Base-by-base conservation (phyloP, 805 yeast genomes). In the Lachancea thermotolerans region DNA sequence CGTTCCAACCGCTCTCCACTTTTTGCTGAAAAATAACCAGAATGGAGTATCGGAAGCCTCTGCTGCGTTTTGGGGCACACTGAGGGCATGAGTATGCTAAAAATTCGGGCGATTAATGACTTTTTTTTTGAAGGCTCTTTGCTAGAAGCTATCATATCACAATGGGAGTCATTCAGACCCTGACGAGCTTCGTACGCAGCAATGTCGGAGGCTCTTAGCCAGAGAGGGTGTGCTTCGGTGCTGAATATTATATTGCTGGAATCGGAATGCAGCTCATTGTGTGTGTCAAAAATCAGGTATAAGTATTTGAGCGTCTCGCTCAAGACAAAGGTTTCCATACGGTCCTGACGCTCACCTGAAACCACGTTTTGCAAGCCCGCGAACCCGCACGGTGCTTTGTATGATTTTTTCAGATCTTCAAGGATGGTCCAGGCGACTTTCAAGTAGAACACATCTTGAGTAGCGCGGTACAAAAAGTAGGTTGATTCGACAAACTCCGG, bases 401-500 rank as follows among this genome's bases (percentile, higher is more conserved):
- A 84, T 37, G 70, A 66, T 1, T 66, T 62, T 46, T 78, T 67
- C 27, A 85, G 71, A 45, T 81, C 78, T 1, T 72, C 54, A 46
- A 90, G 59, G 6, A 86, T 68, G 25, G 79, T 71, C 48, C 77
- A 78, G 1, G 96, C 97, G 28, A 87, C 77, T 44, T 81, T 78
- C 15, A 90, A 66, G 60, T 81, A 89, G 57, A 88, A 72, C 2
- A 96, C 95, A 60, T 90, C 98, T 46, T 70, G 73, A 0, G 97
- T 90, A 1, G 96, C 95, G 35, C 84, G 69, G 57, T 83, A 89
- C 12, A 90, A 66, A 57, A 82, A 81, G 62, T 88, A 90, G 0
- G 95, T 87, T 0, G 95, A 85, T 60, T 90, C 98, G 36, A 87
- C 74, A 53, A 89, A 87, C 59, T 90, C 98, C 0, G 98, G 98